A percentile compares a stretch with the other conserved stretches of the same genome.
phyloP scores from a whole-genome alignment of 2,329 filamentous ascomycete species.

The Furcasterigmium sp. region DNA sequence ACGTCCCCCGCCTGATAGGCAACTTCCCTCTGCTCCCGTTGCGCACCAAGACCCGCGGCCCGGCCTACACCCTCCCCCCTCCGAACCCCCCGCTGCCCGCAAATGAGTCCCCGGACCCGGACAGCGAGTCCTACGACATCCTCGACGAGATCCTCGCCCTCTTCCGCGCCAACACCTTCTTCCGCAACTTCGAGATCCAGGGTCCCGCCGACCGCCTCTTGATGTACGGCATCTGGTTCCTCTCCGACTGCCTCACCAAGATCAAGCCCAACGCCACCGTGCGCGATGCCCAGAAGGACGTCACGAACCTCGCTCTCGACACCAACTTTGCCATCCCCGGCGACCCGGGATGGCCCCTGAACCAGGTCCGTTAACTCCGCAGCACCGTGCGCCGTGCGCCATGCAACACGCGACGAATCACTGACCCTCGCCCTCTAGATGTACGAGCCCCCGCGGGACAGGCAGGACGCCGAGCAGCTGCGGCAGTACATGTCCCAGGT shows the following conservation, averaged over 20 bases:
- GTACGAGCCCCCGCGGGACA: slow-evolving; percentile 81
- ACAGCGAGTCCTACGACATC: slow-evolving; percentile 91
- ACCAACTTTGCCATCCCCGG: slow-evolving; percentile 91
- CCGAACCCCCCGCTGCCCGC: slow-evolving; percentile 53
- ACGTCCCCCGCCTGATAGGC: slow-evolving; percentile 57
- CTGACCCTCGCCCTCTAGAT: slow-evolving; percentile 42
- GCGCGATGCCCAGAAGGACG: slow-evolving; percentile 61
- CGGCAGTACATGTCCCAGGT: slow-evolving; percentile 90
- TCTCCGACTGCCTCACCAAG: slow-evolving; percentile 85
- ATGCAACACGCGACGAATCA: no score
- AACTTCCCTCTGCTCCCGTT: slow-evolving; percentile 95
- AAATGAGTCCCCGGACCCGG: slow-evolving; percentile 67
- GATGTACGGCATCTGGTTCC: slow-evolving; percentile 93
- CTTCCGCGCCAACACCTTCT: slow-evolving; percentile 97
- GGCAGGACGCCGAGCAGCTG: slow-evolving; percentile 84
- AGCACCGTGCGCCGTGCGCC: no score
- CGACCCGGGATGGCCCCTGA: slow-evolving; percentile 86
- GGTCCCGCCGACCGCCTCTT: slow-evolving; percentile 89
- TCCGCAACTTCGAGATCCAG: slow-evolving; percentile 99
- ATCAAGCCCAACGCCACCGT: slow-evolving; percentile 69
- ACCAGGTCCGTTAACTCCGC: slow-evolving; percentile 73
- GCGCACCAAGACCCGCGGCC: slow-evolving; percentile 91
- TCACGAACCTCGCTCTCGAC: slow-evolving; percentile 87
- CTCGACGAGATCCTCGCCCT: slow-evolving; percentile 88
- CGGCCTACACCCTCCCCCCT: slow-evolving; percentile 74